Conservation (phyloP, 2,329 filamentous ascomycete genomes). For the Tolypocladium tundrense region DNA sequence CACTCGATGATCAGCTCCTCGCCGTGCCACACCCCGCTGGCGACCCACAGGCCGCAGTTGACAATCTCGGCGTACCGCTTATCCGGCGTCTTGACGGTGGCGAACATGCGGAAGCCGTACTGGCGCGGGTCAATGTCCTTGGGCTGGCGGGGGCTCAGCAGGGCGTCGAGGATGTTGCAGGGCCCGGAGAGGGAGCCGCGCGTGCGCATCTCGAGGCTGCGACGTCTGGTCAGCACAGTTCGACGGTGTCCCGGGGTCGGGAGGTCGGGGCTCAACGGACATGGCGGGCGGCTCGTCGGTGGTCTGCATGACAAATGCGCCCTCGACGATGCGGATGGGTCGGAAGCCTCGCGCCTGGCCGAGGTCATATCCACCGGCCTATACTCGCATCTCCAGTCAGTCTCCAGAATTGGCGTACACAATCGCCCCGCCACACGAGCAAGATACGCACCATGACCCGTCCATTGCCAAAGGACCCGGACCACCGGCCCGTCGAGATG, state of each 20-base stretch:
- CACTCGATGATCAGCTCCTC: slow-evolving; percentile 37
- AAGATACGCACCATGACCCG: slow-evolving; percentile 30
- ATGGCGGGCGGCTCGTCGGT: slow-evolving; percentile 35
- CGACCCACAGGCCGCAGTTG: slow-evolving; percentile 40
- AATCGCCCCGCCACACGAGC: background rate
- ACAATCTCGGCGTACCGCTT: slow-evolving; percentile 36
- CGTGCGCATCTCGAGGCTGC: slow-evolving; percentile 33
- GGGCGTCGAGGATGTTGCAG: slow-evolving; percentile 29
- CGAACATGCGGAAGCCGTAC: slow-evolving; percentile 38
- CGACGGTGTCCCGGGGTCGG: background rate
- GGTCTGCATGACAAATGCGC: slow-evolving; percentile 38
- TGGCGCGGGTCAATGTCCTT: slow-evolving; percentile 30
- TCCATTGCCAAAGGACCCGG: slow-evolving; percentile 37
- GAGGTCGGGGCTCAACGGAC: slow-evolving; percentile 13
- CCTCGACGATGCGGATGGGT: slow-evolving; percentile 33
- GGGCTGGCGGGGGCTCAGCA: slow-evolving; percentile 25
- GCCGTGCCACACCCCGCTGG: slow-evolving; percentile 35
- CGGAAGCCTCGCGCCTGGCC: slow-evolving; percentile 29
- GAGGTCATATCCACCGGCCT: slow-evolving; percentile 32
- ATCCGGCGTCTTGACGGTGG: slow-evolving; percentile 39
- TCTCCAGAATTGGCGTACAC: background rate
- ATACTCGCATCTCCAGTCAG: slow-evolving; percentile 5
- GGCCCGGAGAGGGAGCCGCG: slow-evolving; percentile 37
- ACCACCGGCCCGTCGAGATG: slow-evolving; percentile 35
- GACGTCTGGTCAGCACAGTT: background rate